Conservation (phyloP, 305 asterid species). For the Rubia balearica region DNA sequence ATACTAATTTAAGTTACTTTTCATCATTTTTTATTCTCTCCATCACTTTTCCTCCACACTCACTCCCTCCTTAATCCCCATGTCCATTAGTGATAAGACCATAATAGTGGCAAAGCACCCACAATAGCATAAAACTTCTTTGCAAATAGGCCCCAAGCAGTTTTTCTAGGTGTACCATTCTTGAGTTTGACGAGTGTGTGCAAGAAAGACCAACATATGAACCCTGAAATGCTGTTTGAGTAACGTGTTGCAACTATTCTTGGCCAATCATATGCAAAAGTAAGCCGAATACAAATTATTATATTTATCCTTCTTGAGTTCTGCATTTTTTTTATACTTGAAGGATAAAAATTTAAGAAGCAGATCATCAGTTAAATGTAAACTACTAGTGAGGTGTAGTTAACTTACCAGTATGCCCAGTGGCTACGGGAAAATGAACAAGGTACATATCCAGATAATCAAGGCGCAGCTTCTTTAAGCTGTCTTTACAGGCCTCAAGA, state of each 20-base stretch:
- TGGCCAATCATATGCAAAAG: background rate
- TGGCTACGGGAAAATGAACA: slow-evolving; percentile 63
- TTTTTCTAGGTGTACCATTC: background rate
- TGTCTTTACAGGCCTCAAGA: slow-evolving; percentile 62
- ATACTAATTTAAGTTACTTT: background rate
- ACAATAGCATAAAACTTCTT: background rate
- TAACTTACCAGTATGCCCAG: slow-evolving; percentile 51
- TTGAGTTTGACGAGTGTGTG: background rate
- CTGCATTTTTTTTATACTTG: background rate
- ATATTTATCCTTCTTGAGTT: background rate
- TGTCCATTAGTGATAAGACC: background rate
- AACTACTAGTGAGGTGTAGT: background rate
- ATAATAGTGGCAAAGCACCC: background rate
- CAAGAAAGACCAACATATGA: background rate
- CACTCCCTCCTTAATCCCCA: background rate
- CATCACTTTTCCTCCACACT: background rate
- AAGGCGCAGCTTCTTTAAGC: slow-evolving; percentile 49
- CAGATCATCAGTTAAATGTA: background rate
- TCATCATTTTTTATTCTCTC: background rate
- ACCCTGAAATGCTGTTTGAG: background rate
- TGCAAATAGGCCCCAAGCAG: background rate
- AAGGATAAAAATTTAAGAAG: background rate
- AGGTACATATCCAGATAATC: slow-evolving; percentile 66
- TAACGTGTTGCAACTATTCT: background rate
- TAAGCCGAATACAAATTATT: background rate